Evolutionary conservation across 179 eudicot species (phyloP).

Genomic region (Actinidia arguta): DNA sequence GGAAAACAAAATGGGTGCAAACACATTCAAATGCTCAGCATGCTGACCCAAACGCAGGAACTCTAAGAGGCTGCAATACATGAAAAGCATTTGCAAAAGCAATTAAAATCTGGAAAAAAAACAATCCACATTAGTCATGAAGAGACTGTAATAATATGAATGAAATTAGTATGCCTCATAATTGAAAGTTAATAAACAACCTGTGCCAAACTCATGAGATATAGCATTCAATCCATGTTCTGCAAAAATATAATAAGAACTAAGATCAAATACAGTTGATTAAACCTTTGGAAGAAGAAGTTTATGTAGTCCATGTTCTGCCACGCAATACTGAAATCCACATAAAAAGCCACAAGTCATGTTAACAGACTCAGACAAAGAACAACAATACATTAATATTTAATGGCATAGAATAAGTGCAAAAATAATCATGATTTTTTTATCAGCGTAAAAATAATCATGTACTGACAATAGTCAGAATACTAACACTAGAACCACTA

Average conservation of each 20-base stretch:
- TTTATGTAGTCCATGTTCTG: slow-evolving; percentile 78
- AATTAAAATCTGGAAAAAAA: slow-evolving; percentile 67
- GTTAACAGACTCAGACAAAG: not conserved
- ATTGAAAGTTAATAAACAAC: slow-evolving; percentile 90
- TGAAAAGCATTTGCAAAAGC: slow-evolving; percentile 93
- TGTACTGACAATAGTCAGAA: not conserved
- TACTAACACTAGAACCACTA: not conserved
- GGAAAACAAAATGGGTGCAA: not conserved
- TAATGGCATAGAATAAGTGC: not conserved
- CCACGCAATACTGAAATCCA: slow-evolving; percentile 55
- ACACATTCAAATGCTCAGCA: slow-evolving; percentile 28
- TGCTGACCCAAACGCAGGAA: slow-evolving; percentile 96
- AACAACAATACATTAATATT: not conserved
- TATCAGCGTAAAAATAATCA: not conserved
- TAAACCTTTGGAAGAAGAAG: slow-evolving; percentile 77
- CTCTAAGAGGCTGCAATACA: slow-evolving; percentile 86
- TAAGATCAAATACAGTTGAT: slow-evolving; percentile 2
- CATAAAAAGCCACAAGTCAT: slow-evolving; percentile 13
- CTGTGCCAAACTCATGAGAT: slow-evolving; percentile 55
- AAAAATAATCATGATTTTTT: not conserved
- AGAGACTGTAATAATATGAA: slow-evolving; percentile 19
- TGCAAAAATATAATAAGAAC: not conserved
- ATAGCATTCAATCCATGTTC: slow-evolving; percentile 35
- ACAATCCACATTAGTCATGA: slow-evolving; percentile 13
- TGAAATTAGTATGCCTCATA: slow-evolving; percentile 35